Evolutionary conservation across 2,329 filamentous ascomycete species (phyloP), one percentile per base, ranked within the genome.

Genomic region (Fonsecaea pugnacius): DNA sequence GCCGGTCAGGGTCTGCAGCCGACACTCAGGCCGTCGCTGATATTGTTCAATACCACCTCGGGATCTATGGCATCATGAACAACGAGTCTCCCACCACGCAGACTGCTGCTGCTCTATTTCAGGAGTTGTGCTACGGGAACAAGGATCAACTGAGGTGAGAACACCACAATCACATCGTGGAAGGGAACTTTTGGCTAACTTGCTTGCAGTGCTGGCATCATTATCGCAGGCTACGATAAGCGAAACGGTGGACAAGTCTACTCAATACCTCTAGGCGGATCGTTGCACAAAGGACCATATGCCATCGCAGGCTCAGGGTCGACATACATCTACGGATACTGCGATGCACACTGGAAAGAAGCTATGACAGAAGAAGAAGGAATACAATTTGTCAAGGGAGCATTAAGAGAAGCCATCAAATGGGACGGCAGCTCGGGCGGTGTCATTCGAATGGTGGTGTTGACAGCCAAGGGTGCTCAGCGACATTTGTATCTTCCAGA

Each of bases 261-360:
- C 83, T 95, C 91, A 73, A 97, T 99, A 77, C 95, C 95, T 2
- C 85, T 98, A 46, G 95, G 95, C 72, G 95, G 95, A 62, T 98
- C 95, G 57, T 87, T 99, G 72, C 95, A 99, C 87, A 97, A 98
- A 84, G 93, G 97, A 78, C 78, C 93, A 18, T 99, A 97, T 76
- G 88, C 95, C 50, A 99, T 99, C 74, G 93, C 92, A 72, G 95
- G 95, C 52, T 98, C 94, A 21, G 95, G 95, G 48, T 98, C 94
- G 72, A 98, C 95, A 67, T 99, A 99, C 83, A 99, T 99, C 79
- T 99, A 98, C 83, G 95, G 95, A 73, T 98, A 96, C 84, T 98
- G 93, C 77, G 94, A 99, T 77, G 89, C 92, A 63, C 87, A 99
- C 84, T 99, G 95, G 95, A 88, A 84, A 77, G 95, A 98, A 80